Evolutionary conservation across 1,284 basidiomycete genomes (phyloP).

Genomic region (Irpex sp.): DNA sequence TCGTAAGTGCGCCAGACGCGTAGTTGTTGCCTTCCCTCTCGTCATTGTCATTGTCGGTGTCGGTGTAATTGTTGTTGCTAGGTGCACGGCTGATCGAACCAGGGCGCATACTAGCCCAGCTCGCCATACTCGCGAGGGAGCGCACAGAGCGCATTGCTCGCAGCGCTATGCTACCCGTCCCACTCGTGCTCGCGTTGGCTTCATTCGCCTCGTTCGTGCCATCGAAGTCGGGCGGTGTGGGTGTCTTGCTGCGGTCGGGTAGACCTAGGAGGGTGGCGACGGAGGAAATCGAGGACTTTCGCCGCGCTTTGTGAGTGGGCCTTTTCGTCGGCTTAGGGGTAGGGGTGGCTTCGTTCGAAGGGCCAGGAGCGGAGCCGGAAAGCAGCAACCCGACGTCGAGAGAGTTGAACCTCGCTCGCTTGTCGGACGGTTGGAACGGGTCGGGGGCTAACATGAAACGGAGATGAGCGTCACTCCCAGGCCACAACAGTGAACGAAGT

Average conservation of each 20-base stretch:
- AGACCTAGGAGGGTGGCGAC: conserved; percentile 15
- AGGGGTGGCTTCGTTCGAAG: too few species aligned
- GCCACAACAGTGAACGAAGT: neutral
- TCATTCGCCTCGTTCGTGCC: conserved; percentile 21
- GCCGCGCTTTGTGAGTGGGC: conserved; percentile 5
- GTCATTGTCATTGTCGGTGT: too few species aligned
- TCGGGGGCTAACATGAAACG: conserved; percentile 9
- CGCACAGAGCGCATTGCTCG: conserved; percentile 71
- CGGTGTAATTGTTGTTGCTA: too few species aligned
- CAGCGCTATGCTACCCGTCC: conserved; percentile 54
- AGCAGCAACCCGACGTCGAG: conserved; percentile 57
- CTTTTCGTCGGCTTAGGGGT: too few species aligned
- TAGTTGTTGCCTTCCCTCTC: conserved; percentile 20
- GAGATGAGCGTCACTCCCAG: neutral
- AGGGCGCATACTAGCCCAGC: conserved; percentile 55
- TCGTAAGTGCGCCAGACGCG: neutral
- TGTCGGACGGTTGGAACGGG: conserved; percentile 19
- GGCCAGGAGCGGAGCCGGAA: neutral
- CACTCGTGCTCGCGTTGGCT: conserved; percentile 14
- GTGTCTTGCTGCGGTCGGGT: conserved; percentile 7
- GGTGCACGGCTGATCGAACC: conserved; percentile 19
- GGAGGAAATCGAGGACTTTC: conserved; percentile 9
- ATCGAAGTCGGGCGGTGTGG: conserved; percentile 26
- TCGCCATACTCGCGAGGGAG: conserved; percentile 63
- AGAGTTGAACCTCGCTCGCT: conserved; percentile 54